These are phyloP conservation scores for Trebouxia sp. DNA, from an alignment of 139 green algal genomes.

Conservation along the genomic window DNA sequence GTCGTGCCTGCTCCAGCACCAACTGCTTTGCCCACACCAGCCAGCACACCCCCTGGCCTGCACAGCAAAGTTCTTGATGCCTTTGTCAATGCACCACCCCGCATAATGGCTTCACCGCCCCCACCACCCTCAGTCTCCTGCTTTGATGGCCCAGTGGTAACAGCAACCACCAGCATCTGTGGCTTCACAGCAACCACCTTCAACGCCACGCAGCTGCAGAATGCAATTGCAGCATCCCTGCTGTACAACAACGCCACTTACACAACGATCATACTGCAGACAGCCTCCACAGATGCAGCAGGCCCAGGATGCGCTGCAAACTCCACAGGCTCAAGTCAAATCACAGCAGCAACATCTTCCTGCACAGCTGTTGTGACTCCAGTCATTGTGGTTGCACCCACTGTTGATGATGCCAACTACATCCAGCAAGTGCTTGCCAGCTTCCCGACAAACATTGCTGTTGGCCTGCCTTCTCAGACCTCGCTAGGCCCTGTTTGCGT, in stretches of 20 bases:
- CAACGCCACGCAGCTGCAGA: background rate
- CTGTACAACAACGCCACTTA: slow-evolving; percentile 20
- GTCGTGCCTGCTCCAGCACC: background rate
- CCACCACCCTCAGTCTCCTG: slow-evolving; percentile 13
- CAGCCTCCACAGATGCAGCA: background rate
- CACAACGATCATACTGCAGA: background rate
- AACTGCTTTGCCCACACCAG: slow-evolving; percentile 3
- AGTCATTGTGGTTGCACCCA: slow-evolving; percentile 14
- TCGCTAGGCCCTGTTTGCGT: background rate
- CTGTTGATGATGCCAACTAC: background rate
- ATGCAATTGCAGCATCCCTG: background rate
- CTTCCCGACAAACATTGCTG: slow-evolving; percentile 14
- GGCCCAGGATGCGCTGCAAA: slow-evolving; percentile 6
- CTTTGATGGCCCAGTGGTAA: slow-evolving; percentile 7
- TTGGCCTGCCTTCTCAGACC: background rate
- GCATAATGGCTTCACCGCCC: background rate
- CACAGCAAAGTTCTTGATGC: background rate
- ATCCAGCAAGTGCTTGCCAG: background rate
- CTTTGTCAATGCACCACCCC: background rate
- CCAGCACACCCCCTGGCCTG: background rate
- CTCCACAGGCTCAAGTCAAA: background rate
- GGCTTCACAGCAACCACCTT: slow-evolving; percentile 3
- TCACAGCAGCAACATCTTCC: background rate
- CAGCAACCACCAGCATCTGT: background rate
- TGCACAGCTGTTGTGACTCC: background rate